Percentiles rank a stretch among this genome's conserved stretches.
Conservation (phyloP, 148 eudicot genomes). For the Arbutus unedo region DNA sequence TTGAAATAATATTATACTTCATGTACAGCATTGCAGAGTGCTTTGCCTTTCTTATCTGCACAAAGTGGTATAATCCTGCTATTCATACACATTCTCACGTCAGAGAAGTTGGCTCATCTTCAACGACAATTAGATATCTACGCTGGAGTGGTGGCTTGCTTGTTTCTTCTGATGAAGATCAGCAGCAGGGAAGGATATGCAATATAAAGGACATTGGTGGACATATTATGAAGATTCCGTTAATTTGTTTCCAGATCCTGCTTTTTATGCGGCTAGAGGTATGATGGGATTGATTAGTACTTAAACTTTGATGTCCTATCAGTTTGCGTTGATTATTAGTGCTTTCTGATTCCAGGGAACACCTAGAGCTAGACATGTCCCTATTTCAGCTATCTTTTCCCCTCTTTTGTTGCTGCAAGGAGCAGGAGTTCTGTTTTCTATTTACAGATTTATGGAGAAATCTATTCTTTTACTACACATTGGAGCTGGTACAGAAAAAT, state of each 20-base stretch:
- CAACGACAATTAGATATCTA: slow-evolving; percentile 21
- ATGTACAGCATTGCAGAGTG: slow-evolving; percentile 42
- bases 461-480: slow-evolving; percentile 16
- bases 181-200: slow-evolving; percentile 31
- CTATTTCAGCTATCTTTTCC: slow-evolving; percentile 32
- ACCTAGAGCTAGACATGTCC: slow-evolving; percentile 29
- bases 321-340: neutral
- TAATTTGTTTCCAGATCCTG: slow-evolving; percentile 36
- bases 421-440: slow-evolving; percentile 34
- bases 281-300: slow-evolving; percentile 1
- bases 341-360: slow-evolving; percentile 30
- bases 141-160: slow-evolving; percentile 31
- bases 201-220: slow-evolving; percentile 47
- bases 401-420: slow-evolving; percentile 53
- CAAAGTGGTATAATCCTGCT: slow-evolving; percentile 49
- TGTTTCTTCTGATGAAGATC: slow-evolving; percentile 25
- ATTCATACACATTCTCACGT: slow-evolving; percentile 31
- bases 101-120: slow-evolving; percentile 27
- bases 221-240: slow-evolving; percentile 45
- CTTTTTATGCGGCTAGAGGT: slow-evolving; percentile 47
- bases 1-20: neutral
- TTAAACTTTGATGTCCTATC: neutral
- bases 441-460: slow-evolving; percentile 35
- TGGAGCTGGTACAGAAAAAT: slow-evolving; percentile 27
- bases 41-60: slow-evolving; percentile 48